Conservation (phyloP, 352 stramenopile species). For the Phytophthora aleatoria region DNA sequence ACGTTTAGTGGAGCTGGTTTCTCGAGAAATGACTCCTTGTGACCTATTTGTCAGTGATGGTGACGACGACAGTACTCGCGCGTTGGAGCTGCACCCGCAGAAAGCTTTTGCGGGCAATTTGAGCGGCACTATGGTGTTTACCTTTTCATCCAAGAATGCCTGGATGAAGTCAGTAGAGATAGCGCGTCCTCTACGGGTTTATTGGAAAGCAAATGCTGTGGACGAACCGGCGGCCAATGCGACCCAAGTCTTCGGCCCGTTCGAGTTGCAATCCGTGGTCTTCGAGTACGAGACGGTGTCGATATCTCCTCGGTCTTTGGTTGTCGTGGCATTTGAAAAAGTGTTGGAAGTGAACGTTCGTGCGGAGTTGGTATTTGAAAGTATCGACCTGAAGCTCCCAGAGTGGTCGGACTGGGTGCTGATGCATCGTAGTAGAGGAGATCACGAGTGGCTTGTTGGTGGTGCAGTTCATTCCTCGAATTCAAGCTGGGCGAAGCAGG, state of each 20-base stretch:
- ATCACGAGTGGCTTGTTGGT: constrained; percentile 1
- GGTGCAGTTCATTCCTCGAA: neutral
- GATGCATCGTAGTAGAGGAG: constrained; percentile 9
- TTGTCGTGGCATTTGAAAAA: neutral
- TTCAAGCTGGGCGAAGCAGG: constrained; percentile 2
- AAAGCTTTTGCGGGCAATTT: constrained; percentile 8
- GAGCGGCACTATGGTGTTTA: constrained; percentile 9
- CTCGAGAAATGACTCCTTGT: neutral
- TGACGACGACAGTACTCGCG: neutral
- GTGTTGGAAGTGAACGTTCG: neutral
- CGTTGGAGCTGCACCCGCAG: constrained; percentile 4
- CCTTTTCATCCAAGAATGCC: constrained; percentile 1
- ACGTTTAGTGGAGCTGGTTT: constrained; percentile 3
- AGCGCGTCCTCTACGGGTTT: constrained; percentile 11
- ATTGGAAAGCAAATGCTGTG: neutral
- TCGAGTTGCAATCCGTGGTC: constrained; percentile 10
- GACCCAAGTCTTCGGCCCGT: constrained; percentile 10
- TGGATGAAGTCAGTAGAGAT: constrained; percentile 8
- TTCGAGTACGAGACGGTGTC: constrained; percentile 12
- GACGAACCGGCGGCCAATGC: constrained; percentile 3
- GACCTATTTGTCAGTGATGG: neutral
- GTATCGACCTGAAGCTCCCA: constrained; percentile 4
- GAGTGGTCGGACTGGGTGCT: constrained; percentile 19
- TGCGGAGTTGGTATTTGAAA: neutral
- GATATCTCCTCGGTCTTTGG: neutral